phyloP scores from a whole-genome alignment of 805 yeast genomes.

The Hanseniaspora lindneri region DNA sequence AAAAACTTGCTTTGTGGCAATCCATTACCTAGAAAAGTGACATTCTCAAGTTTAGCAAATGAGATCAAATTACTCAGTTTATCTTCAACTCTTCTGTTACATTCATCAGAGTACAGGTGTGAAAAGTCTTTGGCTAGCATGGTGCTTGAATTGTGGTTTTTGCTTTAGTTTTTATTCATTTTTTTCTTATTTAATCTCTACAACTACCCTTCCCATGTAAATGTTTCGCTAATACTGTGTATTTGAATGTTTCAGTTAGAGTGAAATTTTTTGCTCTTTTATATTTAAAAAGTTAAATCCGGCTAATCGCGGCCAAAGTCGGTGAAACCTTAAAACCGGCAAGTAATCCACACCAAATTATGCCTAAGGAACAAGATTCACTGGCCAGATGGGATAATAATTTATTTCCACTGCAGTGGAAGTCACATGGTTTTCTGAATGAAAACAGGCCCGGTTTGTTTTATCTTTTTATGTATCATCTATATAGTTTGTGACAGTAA shows the following conservation, averaged over 20 bases:
- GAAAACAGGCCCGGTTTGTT: too few relatives aligned
- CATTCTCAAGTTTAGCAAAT: constrained; percentile 56
- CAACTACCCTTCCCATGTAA: neutral
- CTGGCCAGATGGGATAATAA: too few relatives aligned
- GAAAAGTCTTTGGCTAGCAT: constrained; percentile 54
- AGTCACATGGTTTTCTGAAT: too few relatives aligned
- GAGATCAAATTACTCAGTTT: constrained; percentile 82
- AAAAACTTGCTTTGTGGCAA: constrained; percentile 82
- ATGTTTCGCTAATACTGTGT: neutral
- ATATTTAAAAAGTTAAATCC: too few relatives aligned
- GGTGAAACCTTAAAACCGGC: too few relatives aligned
- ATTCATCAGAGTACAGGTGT: constrained; percentile 70
- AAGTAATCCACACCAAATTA: too few relatives aligned
- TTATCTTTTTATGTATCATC: too few relatives aligned
- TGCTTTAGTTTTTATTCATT: neutral
- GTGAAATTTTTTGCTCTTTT: too few relatives aligned
- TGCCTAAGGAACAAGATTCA: too few relatives aligned
- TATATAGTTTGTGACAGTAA: too few relatives aligned
- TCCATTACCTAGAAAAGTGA: constrained; percentile 91
- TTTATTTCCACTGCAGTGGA: too few relatives aligned
- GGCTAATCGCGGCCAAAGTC: too few relatives aligned
- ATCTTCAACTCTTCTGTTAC: constrained; percentile 63
- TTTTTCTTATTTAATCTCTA: neutral
- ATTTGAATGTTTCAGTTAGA: neutral
- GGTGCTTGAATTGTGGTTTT: neutral